phyloP scores from a whole-genome alignment of 805 yeast genomes.

The Candida corydali region DNA sequence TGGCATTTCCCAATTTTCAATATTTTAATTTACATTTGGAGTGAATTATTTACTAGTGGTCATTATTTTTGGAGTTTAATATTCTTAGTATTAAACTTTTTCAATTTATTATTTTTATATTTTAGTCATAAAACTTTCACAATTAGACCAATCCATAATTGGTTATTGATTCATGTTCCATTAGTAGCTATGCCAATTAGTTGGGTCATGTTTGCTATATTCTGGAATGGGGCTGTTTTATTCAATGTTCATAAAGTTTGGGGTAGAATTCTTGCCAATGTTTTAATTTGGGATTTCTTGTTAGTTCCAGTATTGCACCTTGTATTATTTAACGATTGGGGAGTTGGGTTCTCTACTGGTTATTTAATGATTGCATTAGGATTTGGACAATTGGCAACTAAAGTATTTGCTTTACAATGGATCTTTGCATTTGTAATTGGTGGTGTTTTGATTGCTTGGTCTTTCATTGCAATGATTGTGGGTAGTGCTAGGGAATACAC shows the following conservation, averaged over 20 bases:
- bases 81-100: conserved; percentile 53
- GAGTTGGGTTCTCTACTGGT: conserved; percentile 56
- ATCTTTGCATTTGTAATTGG: conserved; percentile 71
- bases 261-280: conserved; percentile 66
- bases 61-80: conserved; percentile 58
- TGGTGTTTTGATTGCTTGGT: conserved; percentile 48
- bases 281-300: conserved; percentile 75
- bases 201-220: conserved; percentile 69
- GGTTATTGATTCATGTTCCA: conserved; percentile 62
- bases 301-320: conserved; percentile 58
- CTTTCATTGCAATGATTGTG: conserved; percentile 43
- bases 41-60: conserved; percentile 52
- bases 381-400: conserved; percentile 64
- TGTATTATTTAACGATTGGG: conserved; percentile 63
- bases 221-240: conserved; percentile 84
- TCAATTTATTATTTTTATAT: conserved; percentile 55
- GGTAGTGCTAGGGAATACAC: conserved; percentile 18
- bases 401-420: conserved; percentile 79
- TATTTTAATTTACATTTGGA: conserved; percentile 59
- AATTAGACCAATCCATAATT: conserved; percentile 47
- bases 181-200: conserved; percentile 66
- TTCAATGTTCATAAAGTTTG: conserved; percentile 57
- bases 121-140: conserved; percentile 56
- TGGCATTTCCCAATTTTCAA: conserved; percentile 65
- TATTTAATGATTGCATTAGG: conserved; percentile 63